Conservation (phyloP, 1,284 basidiomycete species). For the Ustilago hordei region DNA sequence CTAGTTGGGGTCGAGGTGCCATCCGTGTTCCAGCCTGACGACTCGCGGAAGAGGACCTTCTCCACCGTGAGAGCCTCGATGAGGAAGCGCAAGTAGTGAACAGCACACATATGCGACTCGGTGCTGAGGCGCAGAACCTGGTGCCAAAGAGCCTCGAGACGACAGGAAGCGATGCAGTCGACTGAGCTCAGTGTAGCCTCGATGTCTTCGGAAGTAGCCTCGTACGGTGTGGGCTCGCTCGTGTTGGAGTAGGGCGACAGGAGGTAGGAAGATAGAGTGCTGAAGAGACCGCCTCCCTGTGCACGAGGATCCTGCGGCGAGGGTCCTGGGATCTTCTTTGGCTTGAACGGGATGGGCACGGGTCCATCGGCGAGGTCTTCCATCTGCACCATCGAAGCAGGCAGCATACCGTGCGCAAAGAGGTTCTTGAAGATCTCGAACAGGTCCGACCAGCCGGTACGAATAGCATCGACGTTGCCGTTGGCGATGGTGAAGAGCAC, state of each 20-base stretch:
- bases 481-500: conserved; percentile 98
- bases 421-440: conserved; percentile 98
- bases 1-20: conserved; percentile 61
- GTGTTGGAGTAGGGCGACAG: conserved; percentile 88
- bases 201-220: conserved; percentile 82
- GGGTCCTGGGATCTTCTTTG: conserved; percentile 78
- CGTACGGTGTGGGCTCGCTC: conserved; percentile 78
- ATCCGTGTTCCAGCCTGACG: conserved; percentile 41
- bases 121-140: conserved; percentile 82
- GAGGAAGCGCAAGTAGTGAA: conserved; percentile 87
- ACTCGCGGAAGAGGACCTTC: conserved; percentile 68
- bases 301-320: conserved; percentile 83
- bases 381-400: conserved; percentile 88
- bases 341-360: conserved; percentile 55
- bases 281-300: conserved; percentile 86
- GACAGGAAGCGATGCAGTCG: conserved; percentile 93
- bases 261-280: conserved; percentile 93
- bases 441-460: conserved; percentile 89
- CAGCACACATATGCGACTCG: conserved; percentile 79
- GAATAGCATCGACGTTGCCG: conserved; percentile 91
- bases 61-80: conserved; percentile 87
- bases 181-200: conserved; percentile 95
- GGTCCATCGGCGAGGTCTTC: conserved; percentile 79
- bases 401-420: conserved; percentile 88
- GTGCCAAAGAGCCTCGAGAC: conserved; percentile 90